Evolutionary conservation across 805 yeast species (phyloP), one percentile per base, ranked within the genome.

Genomic region (Cyberlindnera petersonii): DNA sequence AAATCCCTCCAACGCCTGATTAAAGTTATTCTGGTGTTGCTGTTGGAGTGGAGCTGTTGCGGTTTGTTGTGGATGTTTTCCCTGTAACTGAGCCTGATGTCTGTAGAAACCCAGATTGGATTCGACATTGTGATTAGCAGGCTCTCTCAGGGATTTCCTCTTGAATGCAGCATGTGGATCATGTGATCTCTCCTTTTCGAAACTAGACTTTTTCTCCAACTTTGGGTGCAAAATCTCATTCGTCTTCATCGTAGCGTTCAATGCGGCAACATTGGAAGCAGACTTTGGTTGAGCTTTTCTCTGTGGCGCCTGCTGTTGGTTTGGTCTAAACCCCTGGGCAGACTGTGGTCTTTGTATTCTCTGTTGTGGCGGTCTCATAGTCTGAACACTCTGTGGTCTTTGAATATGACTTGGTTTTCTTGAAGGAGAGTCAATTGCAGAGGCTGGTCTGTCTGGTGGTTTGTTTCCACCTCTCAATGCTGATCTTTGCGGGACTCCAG

Each of bases 201-300:
- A 81, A 26, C 86, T 79, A 0, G 87, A 79, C 35, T 49, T 40
- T 44, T 46, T 43, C 35, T 44, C 48, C 10, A 41, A 35, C n/a
- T 19, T n/a, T 9, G 52, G 54, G 18, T 40, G 43, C 11, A 52
- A 54, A 48, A 30, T 69, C 59, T 47, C 65, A 30, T 75, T 75
- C 53, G 73, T 43, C 37, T 46, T 77, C 22, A 74, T 55, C 29
- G 74, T 76, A 2, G 78, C 79, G 9, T 82, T 82, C 22, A 66
- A 49, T 4, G 57, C 57, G 33, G 59, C 60, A 11, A 59, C 57
- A 26, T 44, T 53, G 11, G 50, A 53, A 3, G 54, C 45, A 4
- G 57, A 44, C 16, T 24, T 36, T 24, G 46, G 46, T 13, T n/a
- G 15, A 7, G 26, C 13, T 15, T 23, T 18, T 28, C 34, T 27